These are phyloP conservation scores for Coprinopsis marcescibilis DNA, from an alignment of 768 basidiomycete genomes.

Conservation along the genomic window DNA sequence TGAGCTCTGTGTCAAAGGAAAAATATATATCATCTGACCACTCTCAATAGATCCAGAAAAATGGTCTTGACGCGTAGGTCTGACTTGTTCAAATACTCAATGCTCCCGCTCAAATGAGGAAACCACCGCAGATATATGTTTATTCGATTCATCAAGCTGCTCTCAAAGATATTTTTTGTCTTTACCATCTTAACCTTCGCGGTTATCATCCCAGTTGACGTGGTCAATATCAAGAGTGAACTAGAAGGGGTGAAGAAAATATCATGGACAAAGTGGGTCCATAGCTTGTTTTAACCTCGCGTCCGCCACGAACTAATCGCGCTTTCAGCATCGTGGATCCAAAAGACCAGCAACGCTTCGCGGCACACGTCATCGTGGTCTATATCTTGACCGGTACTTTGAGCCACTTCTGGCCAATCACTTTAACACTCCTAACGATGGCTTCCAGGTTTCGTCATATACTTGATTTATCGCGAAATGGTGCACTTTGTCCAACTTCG, in stretches of 20 bases:
- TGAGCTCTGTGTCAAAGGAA: conserved; percentile 19
- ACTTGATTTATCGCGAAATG: conserved; percentile 54
- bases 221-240: conserved; percentile 33
- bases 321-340: conserved; percentile 28
- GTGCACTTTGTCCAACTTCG: conserved; percentile 49
- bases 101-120: neutral
- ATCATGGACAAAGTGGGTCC: conserved; percentile 46
- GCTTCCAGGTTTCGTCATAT: conserved; percentile 50
- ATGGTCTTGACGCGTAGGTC: conserved; percentile 63
- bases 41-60: conserved; percentile 41
- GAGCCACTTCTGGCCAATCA: conserved; percentile 2
- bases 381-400: conserved; percentile 44
- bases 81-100: conserved; percentile 17
- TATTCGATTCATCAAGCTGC: conserved; percentile 55
- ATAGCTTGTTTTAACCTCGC: neutral
- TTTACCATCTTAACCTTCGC: conserved; percentile 56
- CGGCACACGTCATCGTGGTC: conserved; percentile 52
- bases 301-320: neutral
- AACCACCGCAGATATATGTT: conserved; percentile 40
- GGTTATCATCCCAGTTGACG: conserved; percentile 55
- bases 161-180: conserved; percentile 50
- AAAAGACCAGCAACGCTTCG: conserved; percentile 37
- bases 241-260: conserved; percentile 36
- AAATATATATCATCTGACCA: neutral
- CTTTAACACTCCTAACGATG: neutral